Evolutionary conservation across 371 early-diverging fungal species (phyloP).

Genomic region (Mortierella sp.): DNA sequence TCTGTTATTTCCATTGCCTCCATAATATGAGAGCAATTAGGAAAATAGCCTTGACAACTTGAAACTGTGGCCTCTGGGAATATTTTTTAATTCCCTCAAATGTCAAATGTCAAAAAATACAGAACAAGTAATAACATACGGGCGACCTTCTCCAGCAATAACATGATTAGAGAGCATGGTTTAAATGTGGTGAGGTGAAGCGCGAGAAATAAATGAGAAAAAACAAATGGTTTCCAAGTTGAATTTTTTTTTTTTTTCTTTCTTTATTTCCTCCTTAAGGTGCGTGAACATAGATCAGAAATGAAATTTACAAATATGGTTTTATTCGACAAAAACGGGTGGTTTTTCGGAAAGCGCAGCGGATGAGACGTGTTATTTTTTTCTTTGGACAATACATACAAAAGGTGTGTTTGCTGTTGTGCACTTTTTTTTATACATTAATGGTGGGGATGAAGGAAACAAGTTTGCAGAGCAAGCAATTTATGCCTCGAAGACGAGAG

Average conservation of each 20-base stretch:
- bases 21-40: too few species aligned
- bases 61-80: too few species aligned
- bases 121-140: conserved; percentile 26
- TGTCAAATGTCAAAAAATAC: neutral
- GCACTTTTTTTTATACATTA: conserved; percentile 39
- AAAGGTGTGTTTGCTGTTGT: neutral
- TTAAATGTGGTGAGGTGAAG: neutral
- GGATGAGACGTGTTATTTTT: neutral
- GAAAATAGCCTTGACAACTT: too few species aligned
- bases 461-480: neutral
- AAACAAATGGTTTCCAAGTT: too few species aligned
- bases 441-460: neutral
- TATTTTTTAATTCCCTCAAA: neutral
- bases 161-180: conserved; percentile 32
- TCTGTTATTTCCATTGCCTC: too few species aligned
- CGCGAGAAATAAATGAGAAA: neutral
- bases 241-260: too few species aligned
- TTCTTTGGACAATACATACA: conserved; percentile 15
- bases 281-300: neutral
- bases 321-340: conserved; percentile 12
- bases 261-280: conserved; percentile 1
- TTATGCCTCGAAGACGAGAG: conserved; percentile 90
- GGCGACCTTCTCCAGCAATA: conserved; percentile 53
- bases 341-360: conserved; percentile 2
- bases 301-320: neutral